phyloP scores from a whole-genome alignment of 2,329 filamentous ascomycete genomes.

The Bipolaris zeicola region DNA sequence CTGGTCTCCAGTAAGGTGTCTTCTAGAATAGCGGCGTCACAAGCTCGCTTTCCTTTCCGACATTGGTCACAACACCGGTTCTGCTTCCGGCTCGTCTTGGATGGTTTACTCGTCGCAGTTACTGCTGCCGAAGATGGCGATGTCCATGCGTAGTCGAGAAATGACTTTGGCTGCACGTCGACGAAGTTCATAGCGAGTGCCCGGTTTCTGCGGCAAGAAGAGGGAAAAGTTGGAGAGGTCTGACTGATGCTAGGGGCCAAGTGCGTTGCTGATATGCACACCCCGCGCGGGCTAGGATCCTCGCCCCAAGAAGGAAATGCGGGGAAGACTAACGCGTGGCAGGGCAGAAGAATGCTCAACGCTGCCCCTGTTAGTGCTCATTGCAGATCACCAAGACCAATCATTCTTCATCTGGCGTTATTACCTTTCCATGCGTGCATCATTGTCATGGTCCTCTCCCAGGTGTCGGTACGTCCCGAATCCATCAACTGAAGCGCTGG shows the following conservation, averaged over 20 bases:
- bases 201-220: conserved; percentile 35
- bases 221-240: conserved; percentile 32
- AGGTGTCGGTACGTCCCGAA: neutral
- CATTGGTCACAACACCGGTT: conserved; percentile 56
- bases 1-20: conserved; percentile 39
- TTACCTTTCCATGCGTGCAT: neutral
- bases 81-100: conserved; percentile 48
- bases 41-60: conserved; percentile 53
- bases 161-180: conserved; percentile 44
- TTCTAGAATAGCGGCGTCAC: conserved; percentile 50
- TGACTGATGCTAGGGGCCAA: conserved; percentile 13
- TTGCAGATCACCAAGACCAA: neutral
- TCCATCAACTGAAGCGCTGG: neutral
- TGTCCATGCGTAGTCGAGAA: conserved; percentile 47
- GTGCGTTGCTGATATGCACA: conserved; percentile 34
- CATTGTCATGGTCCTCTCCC: neutral
- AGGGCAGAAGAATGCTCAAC: conserved; percentile 9
- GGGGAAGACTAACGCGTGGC: conserved; percentile 34
- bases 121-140: conserved; percentile 34
- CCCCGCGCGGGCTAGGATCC: conserved; percentile 35
- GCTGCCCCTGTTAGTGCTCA: conserved; percentile 1
- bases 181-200: conserved; percentile 43
- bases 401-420: neutral
- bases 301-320: conserved; percentile 31
- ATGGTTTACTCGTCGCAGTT: conserved; percentile 28